A percentile compares a stretch with the other conserved stretches of the same genome.
These are phyloP conservation scores for Dactylonectria macrodidyma DNA, from an alignment of 2,329 filamentous ascomycete species.

Conservation along the genomic window DNA sequence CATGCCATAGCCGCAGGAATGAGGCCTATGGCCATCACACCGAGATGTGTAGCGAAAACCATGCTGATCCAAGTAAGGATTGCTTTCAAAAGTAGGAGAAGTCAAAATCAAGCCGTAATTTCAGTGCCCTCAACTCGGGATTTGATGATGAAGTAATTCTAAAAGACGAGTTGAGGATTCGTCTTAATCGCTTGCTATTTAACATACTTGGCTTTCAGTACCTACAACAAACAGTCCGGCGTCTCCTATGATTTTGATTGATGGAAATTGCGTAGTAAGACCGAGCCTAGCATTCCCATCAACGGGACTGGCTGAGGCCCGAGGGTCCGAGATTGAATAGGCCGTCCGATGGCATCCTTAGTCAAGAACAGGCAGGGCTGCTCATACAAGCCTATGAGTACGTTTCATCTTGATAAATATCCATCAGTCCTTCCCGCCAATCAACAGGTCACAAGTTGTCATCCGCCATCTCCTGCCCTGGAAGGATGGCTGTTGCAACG, in stretches of 20 bases:
- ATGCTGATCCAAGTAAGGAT: not conserved
- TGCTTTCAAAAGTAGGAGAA: too few relatives aligned
- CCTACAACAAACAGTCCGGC: not conserved
- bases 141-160: not conserved
- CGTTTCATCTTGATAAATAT: not conserved
- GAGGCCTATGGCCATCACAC: conserved; percentile 39
- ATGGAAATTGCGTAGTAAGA: not conserved
- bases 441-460: not conserved
- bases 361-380: not conserved
- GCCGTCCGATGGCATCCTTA: not conserved
- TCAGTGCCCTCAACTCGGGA: too few relatives aligned
- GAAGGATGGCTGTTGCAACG: not conserved
- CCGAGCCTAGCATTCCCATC: not conserved
- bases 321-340: conserved; percentile 7
- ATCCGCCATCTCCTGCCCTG: not conserved
- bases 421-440: not conserved
- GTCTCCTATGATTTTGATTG: not conserved
- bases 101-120: not conserved
- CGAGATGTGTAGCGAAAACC: not conserved
- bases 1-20: conserved; percentile 48
- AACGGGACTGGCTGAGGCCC: not conserved
- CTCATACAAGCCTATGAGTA: too few relatives aligned
- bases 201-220: not conserved
- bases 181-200: not conserved
- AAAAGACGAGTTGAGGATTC: not conserved